phyloP scores from a whole-genome alignment of 805 yeast species.

The Hanseniaspora pseudoguilliermondii region DNA sequence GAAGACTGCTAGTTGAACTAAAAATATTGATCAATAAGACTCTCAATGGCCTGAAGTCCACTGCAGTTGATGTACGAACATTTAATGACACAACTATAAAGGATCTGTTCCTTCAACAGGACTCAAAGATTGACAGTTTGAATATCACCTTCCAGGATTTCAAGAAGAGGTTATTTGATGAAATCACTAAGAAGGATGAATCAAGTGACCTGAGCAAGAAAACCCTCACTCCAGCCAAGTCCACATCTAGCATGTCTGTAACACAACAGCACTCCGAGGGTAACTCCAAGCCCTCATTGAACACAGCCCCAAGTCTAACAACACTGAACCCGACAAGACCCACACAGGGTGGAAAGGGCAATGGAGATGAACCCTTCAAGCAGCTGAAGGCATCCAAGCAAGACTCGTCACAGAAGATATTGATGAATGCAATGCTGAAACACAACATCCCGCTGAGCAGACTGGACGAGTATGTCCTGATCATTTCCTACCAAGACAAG shows the following conservation, averaged over 20 bases:
- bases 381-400: constrained; percentile 77
- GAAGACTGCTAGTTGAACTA: not conserved
- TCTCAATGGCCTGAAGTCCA: not conserved
- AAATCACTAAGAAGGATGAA: not conserved
- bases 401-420: constrained; percentile 78
- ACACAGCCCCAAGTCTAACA: constrained; percentile 10
- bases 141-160: constrained; percentile 12
- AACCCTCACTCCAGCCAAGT: not conserved
- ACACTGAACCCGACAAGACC: constrained; percentile 13
- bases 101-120: not conserved
- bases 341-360: constrained; percentile 1
- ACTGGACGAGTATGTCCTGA: constrained; percentile 79
- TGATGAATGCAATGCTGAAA: constrained; percentile 78
- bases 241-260: not conserved
- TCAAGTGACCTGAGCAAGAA: not conserved
- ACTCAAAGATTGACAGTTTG: constrained; percentile 4
- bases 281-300: not conserved
- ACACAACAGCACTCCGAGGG: not conserved
- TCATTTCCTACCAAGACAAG: constrained; percentile 81
- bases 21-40: constrained; percentile 4
- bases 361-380: constrained; percentile 51
- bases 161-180: constrained; percentile 1
- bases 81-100: not conserved
- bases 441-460: constrained; percentile 67
- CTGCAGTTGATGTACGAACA: not conserved